Conservation (phyloP, 2,329 filamentous ascomycete genomes). For the Hypoxylon sp. region DNA sequence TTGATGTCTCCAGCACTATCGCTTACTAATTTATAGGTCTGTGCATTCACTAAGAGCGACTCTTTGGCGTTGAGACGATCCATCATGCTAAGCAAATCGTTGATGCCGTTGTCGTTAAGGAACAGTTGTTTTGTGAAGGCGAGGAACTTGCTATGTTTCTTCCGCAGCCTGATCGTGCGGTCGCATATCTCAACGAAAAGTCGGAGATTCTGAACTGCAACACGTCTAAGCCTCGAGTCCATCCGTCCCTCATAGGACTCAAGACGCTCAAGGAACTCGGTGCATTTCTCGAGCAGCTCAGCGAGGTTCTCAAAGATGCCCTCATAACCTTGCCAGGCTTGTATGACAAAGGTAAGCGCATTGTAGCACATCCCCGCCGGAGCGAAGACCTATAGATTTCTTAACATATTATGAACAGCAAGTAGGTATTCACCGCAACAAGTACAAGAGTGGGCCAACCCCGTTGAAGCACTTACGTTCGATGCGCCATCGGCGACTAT, state of each 20-base stretch:
- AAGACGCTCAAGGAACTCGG: constrained; percentile 55
- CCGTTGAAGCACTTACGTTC: constrained; percentile 36
- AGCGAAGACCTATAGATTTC: constrained; percentile 52
- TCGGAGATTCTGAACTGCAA: constrained; percentile 56
- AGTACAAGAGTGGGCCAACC: neutral
- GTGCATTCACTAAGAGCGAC: constrained; percentile 53
- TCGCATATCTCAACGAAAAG: constrained; percentile 58
- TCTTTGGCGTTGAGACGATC: constrained; percentile 55
- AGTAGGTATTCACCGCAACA: constrained; percentile 2
- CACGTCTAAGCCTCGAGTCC: constrained; percentile 53
- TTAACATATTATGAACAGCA: constrained; percentile 15
- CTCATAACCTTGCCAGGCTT: constrained; percentile 56
- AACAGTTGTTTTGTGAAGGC: constrained; percentile 56
- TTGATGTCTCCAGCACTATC: constrained; percentile 54
- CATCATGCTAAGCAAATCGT: constrained; percentile 54
- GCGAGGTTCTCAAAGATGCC: constrained; percentile 56
- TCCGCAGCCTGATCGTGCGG: constrained; percentile 51
- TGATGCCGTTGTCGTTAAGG: constrained; percentile 56
- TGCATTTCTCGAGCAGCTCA: constrained; percentile 54
- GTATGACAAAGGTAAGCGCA: constrained; percentile 57
- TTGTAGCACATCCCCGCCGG: constrained; percentile 56
- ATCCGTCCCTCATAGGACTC: constrained; percentile 54
- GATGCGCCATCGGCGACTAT: constrained; percentile 54
- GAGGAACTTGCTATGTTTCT: constrained; percentile 51
- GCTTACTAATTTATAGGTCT: constrained; percentile 55